Percentiles rank a stretch among this genome's conserved stretches.
These are phyloP conservation scores for Sporisorium scitamineum DNA, from an alignment of 1,284 basidiomycete genomes.

Conservation along the genomic window DNA sequence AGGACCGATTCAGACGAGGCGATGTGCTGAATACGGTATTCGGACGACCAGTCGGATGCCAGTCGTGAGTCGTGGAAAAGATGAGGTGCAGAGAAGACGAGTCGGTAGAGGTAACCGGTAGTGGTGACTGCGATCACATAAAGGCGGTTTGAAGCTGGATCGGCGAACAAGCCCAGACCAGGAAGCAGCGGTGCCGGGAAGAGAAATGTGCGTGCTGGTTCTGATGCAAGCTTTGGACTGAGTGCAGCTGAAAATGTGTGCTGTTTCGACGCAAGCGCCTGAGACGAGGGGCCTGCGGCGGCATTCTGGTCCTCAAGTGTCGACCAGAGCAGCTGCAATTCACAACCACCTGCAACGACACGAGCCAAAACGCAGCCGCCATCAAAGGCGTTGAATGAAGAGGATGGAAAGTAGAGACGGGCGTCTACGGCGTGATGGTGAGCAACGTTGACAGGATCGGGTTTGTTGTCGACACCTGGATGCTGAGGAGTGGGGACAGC, in stretches of 20 bases:
- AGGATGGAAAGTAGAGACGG: constrained; percentile 41
- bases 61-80: constrained; percentile 45
- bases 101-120: constrained; percentile 55
- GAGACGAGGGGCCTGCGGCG: constrained; percentile 17
- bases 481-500: constrained; percentile 49
- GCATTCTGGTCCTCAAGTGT: constrained; percentile 8
- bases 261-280: constrained; percentile 16
- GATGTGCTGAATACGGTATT: constrained; percentile 49
- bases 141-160: constrained; percentile 36
- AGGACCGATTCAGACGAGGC: constrained; percentile 36
- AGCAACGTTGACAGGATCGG: constrained; percentile 23
- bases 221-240: constrained; percentile 26
- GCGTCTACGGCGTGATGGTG: constrained; percentile 45
- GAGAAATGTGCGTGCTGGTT: constrained; percentile 44
- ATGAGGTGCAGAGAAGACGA: constrained; percentile 41
- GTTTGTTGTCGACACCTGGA: constrained; percentile 33
- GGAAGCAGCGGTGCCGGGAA: constrained; percentile 58
- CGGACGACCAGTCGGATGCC: constrained; percentile 47
- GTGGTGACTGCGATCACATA: constrained; percentile 54
- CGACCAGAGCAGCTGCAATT: constrained; percentile 57
- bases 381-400: constrained; percentile 9
- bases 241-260: constrained; percentile 28
- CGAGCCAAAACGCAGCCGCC: constrained; percentile 52
- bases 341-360: constrained; percentile 41
- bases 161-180: constrained; percentile 49